A percentile compares a stretch with the other conserved stretches of the same genome.
Evolutionary conservation across 1,284 basidiomycete species (phyloP).

Genomic region (Pterula multifida): DNA sequence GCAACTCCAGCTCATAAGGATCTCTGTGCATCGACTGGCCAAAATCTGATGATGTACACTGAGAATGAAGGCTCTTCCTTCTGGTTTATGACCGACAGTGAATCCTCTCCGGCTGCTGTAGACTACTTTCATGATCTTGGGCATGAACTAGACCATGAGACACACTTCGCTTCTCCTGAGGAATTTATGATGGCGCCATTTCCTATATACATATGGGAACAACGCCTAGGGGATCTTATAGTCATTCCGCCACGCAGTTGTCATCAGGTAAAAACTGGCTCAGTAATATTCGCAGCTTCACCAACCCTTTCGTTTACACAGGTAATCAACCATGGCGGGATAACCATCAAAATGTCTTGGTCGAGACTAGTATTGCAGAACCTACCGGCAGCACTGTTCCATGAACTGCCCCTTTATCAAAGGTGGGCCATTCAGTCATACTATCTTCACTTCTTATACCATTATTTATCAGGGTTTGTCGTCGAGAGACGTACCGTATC

Average conservation of each 20-base stretch:
- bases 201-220: constrained; percentile 52
- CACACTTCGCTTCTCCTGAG: constrained; percentile 44
- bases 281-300: not conserved
- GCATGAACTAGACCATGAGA: constrained; percentile 63
- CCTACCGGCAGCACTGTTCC: constrained; percentile 41
- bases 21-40: constrained; percentile 66
- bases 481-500: constrained; percentile 61
- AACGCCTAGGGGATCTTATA: constrained; percentile 61
- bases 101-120: constrained; percentile 35
- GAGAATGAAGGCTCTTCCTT: constrained; percentile 57
- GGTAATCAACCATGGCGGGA: constrained; percentile 63
- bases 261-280: constrained; percentile 36
- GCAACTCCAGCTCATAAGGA: constrained; percentile 74
- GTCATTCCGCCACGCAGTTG: constrained; percentile 68
- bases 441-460: too few relatives aligned
- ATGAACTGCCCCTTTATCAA: constrained; percentile 65
- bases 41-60: constrained; percentile 71
- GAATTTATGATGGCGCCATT: constrained; percentile 57
- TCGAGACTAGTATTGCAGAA: constrained; percentile 63
- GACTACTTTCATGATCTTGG: constrained; percentile 47
- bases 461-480: constrained; percentile 57
- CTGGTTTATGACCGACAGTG: constrained; percentile 70
- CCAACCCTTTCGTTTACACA: not conserved
- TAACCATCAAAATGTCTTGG: constrained; percentile 72
- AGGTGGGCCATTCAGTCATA: constrained; percentile 31